Evolutionary conservation across 2,329 filamentous ascomycete genomes (phyloP).

Genomic region (Magnaporthiopsis incrustans): DNA sequence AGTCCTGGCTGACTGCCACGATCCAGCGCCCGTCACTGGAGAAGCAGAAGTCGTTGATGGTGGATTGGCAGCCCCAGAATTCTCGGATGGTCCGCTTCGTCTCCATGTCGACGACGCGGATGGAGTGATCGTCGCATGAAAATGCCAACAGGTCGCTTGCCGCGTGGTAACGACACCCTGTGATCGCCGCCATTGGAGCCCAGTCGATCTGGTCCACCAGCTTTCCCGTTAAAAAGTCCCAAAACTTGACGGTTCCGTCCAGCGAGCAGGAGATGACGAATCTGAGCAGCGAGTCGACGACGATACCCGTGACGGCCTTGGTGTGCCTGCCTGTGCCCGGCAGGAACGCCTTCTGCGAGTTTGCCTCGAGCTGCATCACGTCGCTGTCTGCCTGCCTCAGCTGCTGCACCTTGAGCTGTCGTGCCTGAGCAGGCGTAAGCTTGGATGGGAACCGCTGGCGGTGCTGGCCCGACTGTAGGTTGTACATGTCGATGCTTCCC

Average conservation of each 20-base stretch:
- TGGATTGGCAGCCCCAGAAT: slow-evolving; percentile 70
- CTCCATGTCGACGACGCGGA: slow-evolving; percentile 83
- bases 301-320: slow-evolving; percentile 74
- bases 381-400: slow-evolving; percentile 47
- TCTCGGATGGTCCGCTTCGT: slow-evolving; percentile 89
- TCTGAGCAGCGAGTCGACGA: slow-evolving; percentile 84
- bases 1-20: slow-evolving; percentile 75
- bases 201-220: slow-evolving; percentile 77
- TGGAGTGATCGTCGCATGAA: slow-evolving; percentile 79
- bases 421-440: slow-evolving; percentile 69
- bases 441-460: slow-evolving; percentile 80
- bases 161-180: slow-evolving; percentile 70
- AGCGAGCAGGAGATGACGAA: slow-evolving; percentile 77
- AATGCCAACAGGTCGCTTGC: slow-evolving; percentile 81
- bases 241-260: slow-evolving; percentile 94
- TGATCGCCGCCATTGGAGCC: slow-evolving; percentile 69
- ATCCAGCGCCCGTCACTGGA: slow-evolving; percentile 93
- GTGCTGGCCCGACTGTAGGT: slow-evolving; percentile 85
- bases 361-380: slow-evolving; percentile 45
- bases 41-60: slow-evolving; percentile 77
- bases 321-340: slow-evolving; percentile 65
- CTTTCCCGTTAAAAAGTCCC: slow-evolving; percentile 83
- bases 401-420: slow-evolving; percentile 62
- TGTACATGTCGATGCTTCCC: slow-evolving; percentile 90
- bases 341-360: slow-evolving; percentile 32